Base-by-base conservation (phyloP, 495 filamentous ascomycete species). In the Elasticomyces elasticus region DNA sequence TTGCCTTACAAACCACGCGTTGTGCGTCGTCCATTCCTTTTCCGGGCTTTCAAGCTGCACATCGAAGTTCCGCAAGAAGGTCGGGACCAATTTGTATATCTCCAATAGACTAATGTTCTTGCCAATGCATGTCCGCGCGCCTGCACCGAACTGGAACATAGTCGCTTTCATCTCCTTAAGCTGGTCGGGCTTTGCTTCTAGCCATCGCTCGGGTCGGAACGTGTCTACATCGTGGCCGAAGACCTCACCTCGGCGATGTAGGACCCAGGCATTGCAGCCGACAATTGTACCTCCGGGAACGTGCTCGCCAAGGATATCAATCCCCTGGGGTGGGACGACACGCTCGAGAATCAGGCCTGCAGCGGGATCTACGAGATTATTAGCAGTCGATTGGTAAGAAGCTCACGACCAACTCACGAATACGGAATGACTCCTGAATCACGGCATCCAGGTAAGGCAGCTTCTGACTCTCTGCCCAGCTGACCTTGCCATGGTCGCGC, bases 81-180 rank as follows among this genome's bases (percentile, higher is more conserved):
- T 84, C 37, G 86, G 85, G 49, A 89, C 79, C 51, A 90, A 62
- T 72, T 90, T 89, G 58, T 86, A 86, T 49, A 89, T 82, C 74
- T 90, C 86, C 66, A 89, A 56, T 68, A 85, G 64, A 49, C 78
- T 80, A 52, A 89, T 81, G 59, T 89, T 89, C 70, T 77, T 76
- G 3, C 84, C 84, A 51, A 86, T 83, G 64, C 84, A 87, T 2
- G 78, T 76, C 31, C 84, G 67, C 5, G 71, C 70, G n/a, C 84
- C 84, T 0, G 76, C 80, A 11, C 84, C 82, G 69, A 84, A 88
- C 25, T 75, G 65, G 54, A 72, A 73, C 65, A 73, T 71, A 7
- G 67, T 65, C 15, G 59, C 65, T 46, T 74, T 72, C 76, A 76
- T 77, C 26, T 62, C 66, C 33, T 61, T 62, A 11, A 72, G 58